These are phyloP conservation scores for Podaxis mareebaensis DNA, from an alignment of 768 basidiomycete genomes.

Conservation along the genomic window DNA sequence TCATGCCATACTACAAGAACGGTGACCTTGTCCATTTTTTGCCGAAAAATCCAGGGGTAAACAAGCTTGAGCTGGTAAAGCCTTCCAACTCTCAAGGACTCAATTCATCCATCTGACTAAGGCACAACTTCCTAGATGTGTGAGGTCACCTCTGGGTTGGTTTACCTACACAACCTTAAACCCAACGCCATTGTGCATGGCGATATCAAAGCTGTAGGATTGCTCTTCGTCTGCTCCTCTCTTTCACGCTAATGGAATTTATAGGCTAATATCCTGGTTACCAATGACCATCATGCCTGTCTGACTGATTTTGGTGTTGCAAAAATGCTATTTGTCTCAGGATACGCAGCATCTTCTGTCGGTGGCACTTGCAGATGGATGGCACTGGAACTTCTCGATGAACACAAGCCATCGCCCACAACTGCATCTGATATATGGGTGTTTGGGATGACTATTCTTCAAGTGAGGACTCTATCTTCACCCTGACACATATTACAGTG, in stretches of 20 bases:
- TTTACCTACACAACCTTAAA: slow-evolving; percentile 19
- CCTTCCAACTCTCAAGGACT: not conserved
- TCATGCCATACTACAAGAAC: slow-evolving; percentile 20
- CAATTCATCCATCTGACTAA: not conserved
- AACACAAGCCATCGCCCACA: slow-evolving; percentile 22
- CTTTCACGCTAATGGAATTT: not conserved
- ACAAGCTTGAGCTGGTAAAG: slow-evolving; percentile 29
- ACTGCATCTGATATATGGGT: slow-evolving; percentile 35
- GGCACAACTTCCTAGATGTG: slow-evolving; percentile 4
- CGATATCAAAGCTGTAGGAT: slow-evolving; percentile 37
- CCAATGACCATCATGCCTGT: slow-evolving; percentile 29
- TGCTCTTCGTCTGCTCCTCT: not conserved
- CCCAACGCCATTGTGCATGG: slow-evolving; percentile 31
- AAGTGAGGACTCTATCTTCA: slow-evolving; percentile 25
- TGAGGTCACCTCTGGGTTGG: slow-evolving; percentile 20
- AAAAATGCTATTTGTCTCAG: slow-evolving; percentile 32
- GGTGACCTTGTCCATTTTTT: slow-evolving; percentile 14
- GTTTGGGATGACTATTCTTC: slow-evolving; percentile 34
- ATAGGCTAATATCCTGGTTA: slow-evolving; percentile 39
- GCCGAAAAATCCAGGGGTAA: no score
- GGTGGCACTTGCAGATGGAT: slow-evolving; percentile 41
- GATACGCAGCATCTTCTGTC: slow-evolving; percentile 35
- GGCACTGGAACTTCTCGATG: slow-evolving; percentile 33
- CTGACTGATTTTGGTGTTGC: slow-evolving; percentile 43
- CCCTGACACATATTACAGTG: not conserved